Evolutionary conservation across 139 green algal species (phyloP).

Genomic region (Tetraselmis striata): DNA sequence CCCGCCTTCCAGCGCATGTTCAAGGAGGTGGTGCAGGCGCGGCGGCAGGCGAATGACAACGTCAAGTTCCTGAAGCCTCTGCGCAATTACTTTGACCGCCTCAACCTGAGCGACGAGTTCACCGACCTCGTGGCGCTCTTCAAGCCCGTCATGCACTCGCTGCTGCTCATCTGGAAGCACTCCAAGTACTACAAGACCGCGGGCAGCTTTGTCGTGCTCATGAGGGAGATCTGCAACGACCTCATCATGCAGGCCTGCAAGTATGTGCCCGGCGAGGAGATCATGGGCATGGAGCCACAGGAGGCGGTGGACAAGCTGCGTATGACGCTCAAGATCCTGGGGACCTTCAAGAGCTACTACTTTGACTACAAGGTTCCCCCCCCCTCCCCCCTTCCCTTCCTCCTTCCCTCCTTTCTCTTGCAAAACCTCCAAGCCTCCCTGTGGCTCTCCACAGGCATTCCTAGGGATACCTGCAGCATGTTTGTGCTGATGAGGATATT

Average conservation of each 20-base stretch:
- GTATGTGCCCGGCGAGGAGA: constrained; percentile 59
- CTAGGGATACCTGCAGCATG: no score
- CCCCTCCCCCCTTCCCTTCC: background rate
- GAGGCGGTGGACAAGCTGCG: constrained; percentile 83
- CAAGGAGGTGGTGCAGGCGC: constrained; percentile 49
- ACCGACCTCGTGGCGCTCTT: constrained; percentile 63
- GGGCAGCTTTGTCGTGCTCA: constrained; percentile 68
- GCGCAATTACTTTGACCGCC: constrained; percentile 56
- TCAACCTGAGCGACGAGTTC: constrained; percentile 77
- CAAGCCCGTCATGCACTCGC: constrained; percentile 77
- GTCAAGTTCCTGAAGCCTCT: constrained; percentile 72
- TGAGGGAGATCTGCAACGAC: constrained; percentile 84
- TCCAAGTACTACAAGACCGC: constrained; percentile 71
- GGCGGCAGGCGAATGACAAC: constrained; percentile 71
- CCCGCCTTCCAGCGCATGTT: constrained; percentile 60
- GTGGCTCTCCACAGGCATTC: no score
- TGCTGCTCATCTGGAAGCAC: constrained; percentile 90
- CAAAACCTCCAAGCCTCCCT: no score
- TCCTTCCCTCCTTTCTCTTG: no score
- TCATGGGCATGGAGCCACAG: constrained; percentile 66
- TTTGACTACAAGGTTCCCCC: constrained; percentile 63
- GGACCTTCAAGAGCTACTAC: constrained; percentile 80
- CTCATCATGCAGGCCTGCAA: constrained; percentile 79
- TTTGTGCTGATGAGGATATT: no score
- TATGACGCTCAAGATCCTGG: constrained; percentile 65